A percentile compares a stretch with the other conserved stretches of the same genome.
Conservation (phyloP, 805 yeast species). For the Barnettozyma californica region DNA sequence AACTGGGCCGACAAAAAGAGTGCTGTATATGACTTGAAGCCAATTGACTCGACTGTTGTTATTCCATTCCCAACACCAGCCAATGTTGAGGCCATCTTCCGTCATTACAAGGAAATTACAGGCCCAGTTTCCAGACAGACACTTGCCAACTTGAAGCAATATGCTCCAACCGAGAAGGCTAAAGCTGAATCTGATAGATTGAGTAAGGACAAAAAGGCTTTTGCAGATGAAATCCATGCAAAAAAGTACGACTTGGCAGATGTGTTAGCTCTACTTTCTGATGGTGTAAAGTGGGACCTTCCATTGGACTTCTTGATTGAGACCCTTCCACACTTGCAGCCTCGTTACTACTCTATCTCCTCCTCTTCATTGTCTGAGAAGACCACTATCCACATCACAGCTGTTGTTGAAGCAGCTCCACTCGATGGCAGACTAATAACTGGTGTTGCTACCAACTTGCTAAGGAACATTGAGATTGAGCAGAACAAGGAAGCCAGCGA, state of each 20-base stretch:
- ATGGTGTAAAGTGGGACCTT: constrained; percentile 68
- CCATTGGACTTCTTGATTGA: constrained; percentile 86
- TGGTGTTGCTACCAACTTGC: constrained; percentile 89
- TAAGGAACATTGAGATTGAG: constrained; percentile 61
- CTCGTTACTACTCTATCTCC: constrained; percentile 94
- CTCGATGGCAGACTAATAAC: constrained; percentile 29
- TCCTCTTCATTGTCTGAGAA: constrained; percentile 81
- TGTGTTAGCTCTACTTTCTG: constrained; percentile 55
- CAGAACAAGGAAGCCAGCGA: constrained; percentile 44
- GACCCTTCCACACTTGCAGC: constrained; percentile 74
- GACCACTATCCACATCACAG: constrained; percentile 74
- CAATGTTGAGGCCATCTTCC: constrained; percentile 80
- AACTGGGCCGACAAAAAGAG: constrained; percentile 49
- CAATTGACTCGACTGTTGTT: constrained; percentile 64
- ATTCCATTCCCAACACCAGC: constrained; percentile 74
- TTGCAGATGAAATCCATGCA: constrained; percentile 58
- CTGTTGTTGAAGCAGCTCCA: constrained; percentile 67
- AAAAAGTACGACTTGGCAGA: constrained; percentile 72
- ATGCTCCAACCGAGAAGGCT: constrained; percentile 65
- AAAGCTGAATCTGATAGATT: constrained; percentile 39
- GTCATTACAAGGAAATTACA: constrained; percentile 84
- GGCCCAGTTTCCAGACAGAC: constrained; percentile 93
- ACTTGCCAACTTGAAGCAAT: constrained; percentile 64
- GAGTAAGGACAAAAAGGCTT: constrained; percentile 62
- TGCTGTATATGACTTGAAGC: constrained; percentile 55